These are phyloP conservation scores for Boletellus ananas DNA, from an alignment of 768 basidiomycete species.

Conservation along the genomic window DNA sequence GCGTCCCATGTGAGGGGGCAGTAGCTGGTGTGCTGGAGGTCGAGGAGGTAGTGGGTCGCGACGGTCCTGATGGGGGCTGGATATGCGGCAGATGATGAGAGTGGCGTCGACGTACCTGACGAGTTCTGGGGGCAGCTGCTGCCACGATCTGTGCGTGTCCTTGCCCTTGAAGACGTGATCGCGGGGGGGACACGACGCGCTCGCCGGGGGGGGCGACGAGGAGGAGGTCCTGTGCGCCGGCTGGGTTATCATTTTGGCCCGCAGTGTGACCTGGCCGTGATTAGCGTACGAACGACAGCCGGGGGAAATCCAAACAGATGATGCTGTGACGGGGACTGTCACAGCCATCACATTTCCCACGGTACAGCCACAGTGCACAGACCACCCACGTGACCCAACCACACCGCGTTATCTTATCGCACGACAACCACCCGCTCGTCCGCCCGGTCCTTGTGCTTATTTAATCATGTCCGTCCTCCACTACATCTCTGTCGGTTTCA, in stretches of 20 bases:
- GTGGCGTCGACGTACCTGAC: constrained; percentile 47
- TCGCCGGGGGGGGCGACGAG: constrained; percentile 17
- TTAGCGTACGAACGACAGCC: constrained; percentile 36
- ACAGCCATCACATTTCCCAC: constrained; percentile 25
- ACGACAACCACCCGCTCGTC: not conserved
- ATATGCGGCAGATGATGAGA: constrained; percentile 17
- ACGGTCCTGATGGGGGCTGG: constrained; percentile 20
- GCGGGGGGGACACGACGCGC: constrained; percentile 7
- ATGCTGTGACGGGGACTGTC: constrained; percentile 29
- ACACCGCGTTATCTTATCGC: constrained; percentile 26
- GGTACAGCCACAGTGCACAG: constrained; percentile 26
- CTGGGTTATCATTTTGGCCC: constrained; percentile 32
- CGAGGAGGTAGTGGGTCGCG: constrained; percentile 51
- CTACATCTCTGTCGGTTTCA: constrained; percentile 9
- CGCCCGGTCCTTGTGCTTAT: not conserved
- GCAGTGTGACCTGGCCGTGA: constrained; percentile 36
- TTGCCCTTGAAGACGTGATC: constrained; percentile 54
- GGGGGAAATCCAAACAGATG: constrained; percentile 31
- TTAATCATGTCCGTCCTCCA: constrained; percentile 9
- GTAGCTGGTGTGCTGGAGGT: constrained; percentile 41
- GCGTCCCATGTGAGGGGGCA: constrained; percentile 47
- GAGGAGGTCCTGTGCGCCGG: constrained; percentile 14
- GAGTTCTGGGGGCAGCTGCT: constrained; percentile 58
- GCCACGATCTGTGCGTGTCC: constrained; percentile 53
- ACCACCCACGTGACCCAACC: constrained; percentile 20